phyloP scores from a whole-genome alignment of 768 basidiomycete genomes.

The Tephrocybe sp. region DNA sequence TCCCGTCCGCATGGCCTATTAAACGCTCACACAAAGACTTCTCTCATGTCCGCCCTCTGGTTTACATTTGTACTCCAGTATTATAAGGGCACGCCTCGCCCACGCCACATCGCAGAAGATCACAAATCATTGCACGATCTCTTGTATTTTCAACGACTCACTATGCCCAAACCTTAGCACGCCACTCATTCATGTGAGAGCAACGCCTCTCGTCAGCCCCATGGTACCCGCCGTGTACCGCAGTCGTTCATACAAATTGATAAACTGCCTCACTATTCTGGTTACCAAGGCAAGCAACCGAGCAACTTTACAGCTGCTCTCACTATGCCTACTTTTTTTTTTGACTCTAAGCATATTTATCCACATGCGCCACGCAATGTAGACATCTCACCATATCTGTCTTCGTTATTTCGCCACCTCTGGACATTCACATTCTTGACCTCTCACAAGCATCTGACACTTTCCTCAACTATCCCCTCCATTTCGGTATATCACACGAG shows the following conservation, averaged over 20 bases:
- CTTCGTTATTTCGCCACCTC: conserved; percentile 19
- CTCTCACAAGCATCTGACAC: conserved; percentile 12
- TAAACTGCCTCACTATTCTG: not conserved
- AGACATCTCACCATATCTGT: conserved; percentile 22
- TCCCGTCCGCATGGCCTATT: conserved; percentile 53
- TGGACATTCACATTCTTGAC: conserved; percentile 18
- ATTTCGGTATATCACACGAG: conserved; percentile 1
- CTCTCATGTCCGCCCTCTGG: conserved; percentile 12
- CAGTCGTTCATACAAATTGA: not conserved
- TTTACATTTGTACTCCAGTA: not conserved
- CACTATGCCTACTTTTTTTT: not conserved
- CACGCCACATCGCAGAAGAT: conserved; percentile 8
- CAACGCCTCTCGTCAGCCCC: conserved; percentile 4
- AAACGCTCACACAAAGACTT: conserved; percentile 15
- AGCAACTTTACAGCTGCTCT: conserved; percentile 1
- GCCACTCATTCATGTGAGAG: conserved; percentile 19
- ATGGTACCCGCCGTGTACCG: conserved; percentile 1
- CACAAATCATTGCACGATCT: conserved; percentile 13
- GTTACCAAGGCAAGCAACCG: conserved; percentile 7
- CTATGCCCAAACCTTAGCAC: conserved; percentile 21
- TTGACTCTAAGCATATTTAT: conserved; percentile 21
- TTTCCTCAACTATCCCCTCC: conserved; percentile 11
- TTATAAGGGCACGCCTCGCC: conserved; percentile 9
- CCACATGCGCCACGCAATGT: conserved; percentile 19
- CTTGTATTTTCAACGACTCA: conserved; percentile 14